These are phyloP conservation scores for Fusarium sp. DNA, from an alignment of 2,329 filamentous ascomycete genomes.

Conservation along the genomic window DNA sequence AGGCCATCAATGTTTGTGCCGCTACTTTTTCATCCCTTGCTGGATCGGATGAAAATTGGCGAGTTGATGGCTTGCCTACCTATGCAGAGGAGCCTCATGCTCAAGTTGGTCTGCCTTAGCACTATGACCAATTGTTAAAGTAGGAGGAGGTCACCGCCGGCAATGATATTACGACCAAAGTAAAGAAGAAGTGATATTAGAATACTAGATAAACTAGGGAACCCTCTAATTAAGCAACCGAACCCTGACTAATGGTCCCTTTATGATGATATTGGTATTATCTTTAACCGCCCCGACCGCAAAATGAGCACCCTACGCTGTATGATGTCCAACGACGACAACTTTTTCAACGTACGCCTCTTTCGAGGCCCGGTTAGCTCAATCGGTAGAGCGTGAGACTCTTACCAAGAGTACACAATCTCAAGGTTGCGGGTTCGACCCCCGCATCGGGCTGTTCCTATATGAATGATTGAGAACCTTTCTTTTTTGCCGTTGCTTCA, in stretches of 20 bases:
- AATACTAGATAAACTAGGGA: background rate
- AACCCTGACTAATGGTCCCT: background rate
- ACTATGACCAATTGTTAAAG: background rate
- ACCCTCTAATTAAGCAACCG: background rate
- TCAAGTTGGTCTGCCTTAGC: background rate
- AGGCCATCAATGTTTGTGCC: background rate
- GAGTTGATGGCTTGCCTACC: background rate
- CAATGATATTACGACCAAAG: background rate
- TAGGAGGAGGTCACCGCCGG: background rate
- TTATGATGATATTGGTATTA: background rate
- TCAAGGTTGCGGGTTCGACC: constrained; percentile 66
- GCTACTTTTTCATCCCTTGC: background rate
- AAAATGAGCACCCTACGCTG: background rate
- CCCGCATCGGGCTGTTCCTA: constrained; percentile 54
- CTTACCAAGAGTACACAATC: constrained; percentile 54
- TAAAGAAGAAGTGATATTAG: background rate
- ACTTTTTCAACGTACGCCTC: background rate
- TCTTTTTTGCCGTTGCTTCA: background rate
- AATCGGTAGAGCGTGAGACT: constrained; percentile 71
- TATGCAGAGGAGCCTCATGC: background rate
- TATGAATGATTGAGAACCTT: constrained; percentile 17
- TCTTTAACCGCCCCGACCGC: background rate
- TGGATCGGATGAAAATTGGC: background rate
- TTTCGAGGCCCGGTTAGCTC: constrained; percentile 45
- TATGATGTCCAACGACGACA: background rate